Evolutionary conservation across 225 moss, liverwort and hornwort genomes (phyloP).

Genomic region (Sphagnum contortum): DNA sequence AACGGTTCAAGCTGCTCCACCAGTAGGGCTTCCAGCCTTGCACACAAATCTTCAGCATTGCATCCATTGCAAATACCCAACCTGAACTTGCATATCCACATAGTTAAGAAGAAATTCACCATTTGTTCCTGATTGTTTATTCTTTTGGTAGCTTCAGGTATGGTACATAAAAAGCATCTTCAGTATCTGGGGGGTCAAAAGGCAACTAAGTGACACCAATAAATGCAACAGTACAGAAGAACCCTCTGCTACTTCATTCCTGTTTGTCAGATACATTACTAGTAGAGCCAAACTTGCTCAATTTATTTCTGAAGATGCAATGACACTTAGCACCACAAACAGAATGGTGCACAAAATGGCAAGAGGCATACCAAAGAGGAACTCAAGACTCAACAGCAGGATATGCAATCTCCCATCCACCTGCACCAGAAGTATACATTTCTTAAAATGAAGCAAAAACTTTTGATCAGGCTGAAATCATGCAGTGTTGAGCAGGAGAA

Average conservation of each 20-base stretch:
- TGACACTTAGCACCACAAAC: no score
- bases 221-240: no score
- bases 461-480: no score
- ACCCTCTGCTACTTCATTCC: no score
- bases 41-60: constrained; percentile 23
- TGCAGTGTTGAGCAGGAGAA: no score
- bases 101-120: neutral
- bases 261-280: no score
- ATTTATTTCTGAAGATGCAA: no score
- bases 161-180: neutral
- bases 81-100: constrained; percentile 17
- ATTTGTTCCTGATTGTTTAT: neutral
- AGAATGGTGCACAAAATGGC: neutral
- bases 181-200: no score
- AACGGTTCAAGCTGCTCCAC: constrained; percentile 38
- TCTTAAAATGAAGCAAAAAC: no score
- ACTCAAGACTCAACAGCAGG: constrained; percentile 19
- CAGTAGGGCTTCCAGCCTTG: constrained; percentile 38
- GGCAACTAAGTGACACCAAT: no score
- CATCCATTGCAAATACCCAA: constrained; percentile 38
- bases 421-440: constrained; percentile 12
- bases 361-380: constrained; percentile 20
- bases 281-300: no score
- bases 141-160: neutral
- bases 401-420: constrained; percentile 12